Conservation (phyloP, 169 alveolate species). For the Toxoplasma gondii region DNA sequence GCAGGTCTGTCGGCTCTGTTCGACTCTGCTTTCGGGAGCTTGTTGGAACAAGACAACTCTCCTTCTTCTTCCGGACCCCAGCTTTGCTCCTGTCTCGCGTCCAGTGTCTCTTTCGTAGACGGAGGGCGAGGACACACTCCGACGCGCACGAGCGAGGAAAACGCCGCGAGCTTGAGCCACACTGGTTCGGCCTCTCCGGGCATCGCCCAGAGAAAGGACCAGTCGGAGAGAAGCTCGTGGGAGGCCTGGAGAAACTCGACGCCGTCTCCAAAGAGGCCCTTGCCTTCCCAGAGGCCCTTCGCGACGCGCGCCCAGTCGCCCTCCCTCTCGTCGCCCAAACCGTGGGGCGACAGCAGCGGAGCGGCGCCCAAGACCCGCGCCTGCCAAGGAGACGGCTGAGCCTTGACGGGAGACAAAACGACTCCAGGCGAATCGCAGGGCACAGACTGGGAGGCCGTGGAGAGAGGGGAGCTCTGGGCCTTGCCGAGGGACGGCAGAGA, state of each 20-base stretch:
- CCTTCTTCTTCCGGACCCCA: neutral
- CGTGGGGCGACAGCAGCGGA: conserved; percentile 9
- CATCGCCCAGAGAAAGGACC: conserved; percentile 27
- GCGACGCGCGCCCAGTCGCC: conserved; percentile 6
- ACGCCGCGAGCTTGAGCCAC: conserved; percentile 38
- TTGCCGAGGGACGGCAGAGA: neutral
- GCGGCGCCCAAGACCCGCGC: neutral
- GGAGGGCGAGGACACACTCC: neutral
- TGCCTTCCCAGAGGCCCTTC: neutral
- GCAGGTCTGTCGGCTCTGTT: too few species aligned
- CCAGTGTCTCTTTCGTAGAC: neutral
- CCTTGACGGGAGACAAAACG: neutral
- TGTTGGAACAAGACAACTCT: neutral
- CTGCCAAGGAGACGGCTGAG: neutral
- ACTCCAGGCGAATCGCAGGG: neutral
- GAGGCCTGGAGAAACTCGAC: neutral
- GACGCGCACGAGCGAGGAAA: neutral
- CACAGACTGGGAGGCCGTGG: neutral
- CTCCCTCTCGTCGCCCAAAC: neutral
- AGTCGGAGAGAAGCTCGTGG: conserved; percentile 29
- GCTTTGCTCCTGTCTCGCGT: neutral
- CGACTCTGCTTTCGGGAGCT: too few species aligned
- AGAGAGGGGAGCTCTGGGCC: neutral
- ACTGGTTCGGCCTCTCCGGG: conserved; percentile 5
- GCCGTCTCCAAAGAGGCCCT: conserved; percentile 22